phyloP scores from a whole-genome alignment of 768 basidiomycete genomes.

The Pleurotus cornucopiae region DNA sequence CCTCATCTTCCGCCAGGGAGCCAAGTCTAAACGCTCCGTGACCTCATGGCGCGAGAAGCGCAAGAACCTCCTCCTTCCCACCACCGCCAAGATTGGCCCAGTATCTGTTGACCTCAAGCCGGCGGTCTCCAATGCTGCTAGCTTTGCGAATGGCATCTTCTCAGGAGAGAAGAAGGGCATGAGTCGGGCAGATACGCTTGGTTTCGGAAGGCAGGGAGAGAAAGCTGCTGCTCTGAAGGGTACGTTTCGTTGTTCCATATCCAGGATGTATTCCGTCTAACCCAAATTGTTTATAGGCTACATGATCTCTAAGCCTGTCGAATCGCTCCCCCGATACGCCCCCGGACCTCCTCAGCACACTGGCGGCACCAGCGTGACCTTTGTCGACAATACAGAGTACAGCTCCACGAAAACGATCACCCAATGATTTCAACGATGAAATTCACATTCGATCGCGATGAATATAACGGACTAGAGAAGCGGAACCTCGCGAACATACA shows the following conservation, averaged over 20 bases:
- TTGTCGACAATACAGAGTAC: constrained; percentile 3
- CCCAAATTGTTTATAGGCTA: constrained; percentile 34
- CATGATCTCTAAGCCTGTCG: constrained; percentile 52
- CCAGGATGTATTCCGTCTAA: too few species aligned
- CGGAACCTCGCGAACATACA: background rate
- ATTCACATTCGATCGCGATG: background rate
- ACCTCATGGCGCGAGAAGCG: constrained; percentile 59
- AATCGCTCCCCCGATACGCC: constrained; percentile 51
- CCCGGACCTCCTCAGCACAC: constrained; percentile 23
- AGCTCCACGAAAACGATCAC: background rate
- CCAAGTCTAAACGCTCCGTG: constrained; percentile 64
- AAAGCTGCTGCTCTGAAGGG: constrained; percentile 71
- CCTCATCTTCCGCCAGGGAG: constrained; percentile 69
- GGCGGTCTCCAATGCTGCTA: constrained; percentile 20
- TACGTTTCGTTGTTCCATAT: constrained; percentile 20
- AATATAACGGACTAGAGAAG: background rate
- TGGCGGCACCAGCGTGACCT: constrained; percentile 5
- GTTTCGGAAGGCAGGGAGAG: constrained; percentile 81
- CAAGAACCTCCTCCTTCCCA: constrained; percentile 53
- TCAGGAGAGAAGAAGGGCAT: constrained; percentile 10
- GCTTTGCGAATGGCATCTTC: constrained; percentile 10
- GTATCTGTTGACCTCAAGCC: constrained; percentile 26
- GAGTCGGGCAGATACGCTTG: constrained; percentile 39
- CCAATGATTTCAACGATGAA: background rate
- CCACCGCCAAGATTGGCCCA: constrained; percentile 29